Conservation (phyloP, 352 stramenopile genomes). For the Phytophthora sojae region DNA sequence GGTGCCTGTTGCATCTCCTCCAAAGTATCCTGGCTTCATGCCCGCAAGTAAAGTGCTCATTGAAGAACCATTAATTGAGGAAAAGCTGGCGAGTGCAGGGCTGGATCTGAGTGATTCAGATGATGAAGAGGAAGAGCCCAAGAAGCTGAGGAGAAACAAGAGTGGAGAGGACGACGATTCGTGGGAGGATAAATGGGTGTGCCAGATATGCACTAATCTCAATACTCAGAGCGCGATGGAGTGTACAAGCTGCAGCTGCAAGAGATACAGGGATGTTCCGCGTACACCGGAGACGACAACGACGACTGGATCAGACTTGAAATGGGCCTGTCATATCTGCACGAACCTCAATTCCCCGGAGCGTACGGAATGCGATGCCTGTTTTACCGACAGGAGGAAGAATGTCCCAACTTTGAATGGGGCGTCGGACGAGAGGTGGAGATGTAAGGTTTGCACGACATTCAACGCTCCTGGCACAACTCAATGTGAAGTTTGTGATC, state of each 20-base stretch:
- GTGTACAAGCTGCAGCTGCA: constrained; percentile 31
- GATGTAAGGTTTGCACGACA: constrained; percentile 32
- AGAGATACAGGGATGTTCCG: constrained; percentile 9
- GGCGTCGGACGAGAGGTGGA: constrained; percentile 18
- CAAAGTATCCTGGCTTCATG: constrained; percentile 27
- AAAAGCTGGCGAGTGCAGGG: constrained; percentile 58
- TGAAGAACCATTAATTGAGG: constrained; percentile 37
- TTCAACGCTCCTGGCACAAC: constrained; percentile 23
- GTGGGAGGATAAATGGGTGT: constrained; percentile 40
- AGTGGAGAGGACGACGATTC: constrained; percentile 6
- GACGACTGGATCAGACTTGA: constrained; percentile 4
- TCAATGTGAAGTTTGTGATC: constrained; percentile 39
- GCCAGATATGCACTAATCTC: constrained; percentile 38
- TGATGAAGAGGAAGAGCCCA: constrained; percentile 34
- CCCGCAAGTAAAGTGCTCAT: constrained; percentile 34
- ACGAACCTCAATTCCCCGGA: constrained; percentile 35
- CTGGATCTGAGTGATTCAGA: constrained; percentile 65
- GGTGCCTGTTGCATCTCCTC: constrained; percentile 7
- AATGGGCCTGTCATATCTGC: constrained; percentile 43
- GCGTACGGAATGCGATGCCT: constrained; percentile 30
- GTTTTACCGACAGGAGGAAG: constrained; percentile 12
- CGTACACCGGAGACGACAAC: background rate
- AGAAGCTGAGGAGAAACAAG: constrained; percentile 11
- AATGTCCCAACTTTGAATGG: background rate
- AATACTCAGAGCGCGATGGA: constrained; percentile 30